Conservation (phyloP, 352 stramenopile genomes). For the Globisporangium megalacanthum region DNA sequence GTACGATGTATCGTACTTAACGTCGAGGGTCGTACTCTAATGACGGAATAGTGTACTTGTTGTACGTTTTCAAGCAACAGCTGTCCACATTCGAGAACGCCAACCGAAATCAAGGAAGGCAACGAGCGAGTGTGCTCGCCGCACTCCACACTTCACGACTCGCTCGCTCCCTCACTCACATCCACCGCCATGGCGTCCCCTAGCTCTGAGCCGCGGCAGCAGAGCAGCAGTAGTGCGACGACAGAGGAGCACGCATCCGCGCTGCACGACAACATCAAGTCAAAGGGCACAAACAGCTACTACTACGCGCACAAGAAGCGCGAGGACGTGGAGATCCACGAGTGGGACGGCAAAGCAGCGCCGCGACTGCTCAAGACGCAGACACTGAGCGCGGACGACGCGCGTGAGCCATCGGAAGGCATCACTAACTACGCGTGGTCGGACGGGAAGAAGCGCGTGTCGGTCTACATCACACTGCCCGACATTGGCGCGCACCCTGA, state of each 20-base stretch:
- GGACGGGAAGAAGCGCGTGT: conserved; percentile 77
- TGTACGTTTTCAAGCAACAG: no score
- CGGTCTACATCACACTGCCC: conserved; percentile 66
- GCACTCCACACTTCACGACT: no score
- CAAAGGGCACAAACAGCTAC: conserved; percentile 81
- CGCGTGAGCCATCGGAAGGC: conserved; percentile 31
- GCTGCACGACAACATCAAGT: conserved; percentile 79
- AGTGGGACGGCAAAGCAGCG: conserved; percentile 77
- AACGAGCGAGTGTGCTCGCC: no score
- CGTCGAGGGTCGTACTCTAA: no score
- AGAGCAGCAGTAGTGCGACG: not conserved
- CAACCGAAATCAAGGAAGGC: no score
- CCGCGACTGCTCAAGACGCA: conserved; percentile 70
- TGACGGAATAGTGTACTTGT: no score
- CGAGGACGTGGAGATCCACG: conserved; percentile 67
- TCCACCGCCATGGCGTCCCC: conserved; percentile 4
- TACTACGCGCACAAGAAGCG: conserved; percentile 87
- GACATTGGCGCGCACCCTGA: conserved; percentile 56
- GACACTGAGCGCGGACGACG: conserved; percentile 20
- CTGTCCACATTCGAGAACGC: no score
- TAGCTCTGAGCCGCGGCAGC: conserved; percentile 2
- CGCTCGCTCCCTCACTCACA: not conserved
- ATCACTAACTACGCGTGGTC: conserved; percentile 82
- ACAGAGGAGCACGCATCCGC: conserved; percentile 29
- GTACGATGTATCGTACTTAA: no score